Evolutionary conservation across 495 filamentous ascomycete species (phyloP).

Genomic region (Penicillium manginii): DNA sequence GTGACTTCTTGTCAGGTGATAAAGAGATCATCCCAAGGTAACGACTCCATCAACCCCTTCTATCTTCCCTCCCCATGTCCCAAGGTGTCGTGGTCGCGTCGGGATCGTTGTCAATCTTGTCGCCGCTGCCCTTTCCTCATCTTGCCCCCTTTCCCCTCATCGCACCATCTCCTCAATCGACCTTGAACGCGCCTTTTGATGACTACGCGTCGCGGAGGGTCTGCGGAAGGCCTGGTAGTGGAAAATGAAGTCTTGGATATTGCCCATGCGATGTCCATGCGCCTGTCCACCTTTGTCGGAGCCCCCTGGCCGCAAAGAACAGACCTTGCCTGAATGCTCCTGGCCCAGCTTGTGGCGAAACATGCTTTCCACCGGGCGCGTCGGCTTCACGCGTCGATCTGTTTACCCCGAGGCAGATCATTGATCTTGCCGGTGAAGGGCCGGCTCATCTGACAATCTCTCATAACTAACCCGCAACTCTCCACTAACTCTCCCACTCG

Average conservation of each 20-base stretch:
- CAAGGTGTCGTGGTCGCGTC: constrained; percentile 10
- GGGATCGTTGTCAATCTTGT: not conserved
- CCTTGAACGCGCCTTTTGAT: constrained; percentile 38
- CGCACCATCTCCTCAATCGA: constrained; percentile 35
- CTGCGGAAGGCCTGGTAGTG: not conserved
- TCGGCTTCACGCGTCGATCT: constrained; percentile 34
- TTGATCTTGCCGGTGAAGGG: constrained; percentile 19
- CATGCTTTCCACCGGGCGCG: constrained; percentile 25
- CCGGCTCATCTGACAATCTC: constrained; percentile 9
- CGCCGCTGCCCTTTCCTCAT: constrained; percentile 3
- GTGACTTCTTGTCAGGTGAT: constrained; percentile 60
- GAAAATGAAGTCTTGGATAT: not conserved
- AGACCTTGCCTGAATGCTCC: not conserved
- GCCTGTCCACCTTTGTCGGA: not conserved
- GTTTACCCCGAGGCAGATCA: constrained; percentile 23
- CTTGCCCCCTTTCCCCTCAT: constrained; percentile 17
- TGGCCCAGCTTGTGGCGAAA: not conserved
- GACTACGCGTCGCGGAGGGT: constrained; percentile 11
- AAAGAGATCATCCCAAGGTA: constrained; percentile 54
- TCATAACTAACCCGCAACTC: not conserved
- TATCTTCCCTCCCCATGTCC: constrained; percentile 8
- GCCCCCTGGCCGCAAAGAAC: not conserved
- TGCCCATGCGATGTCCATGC: not conserved
- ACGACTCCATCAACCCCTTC: constrained; percentile 29
- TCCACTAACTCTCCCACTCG: constrained; percentile 8